Evolutionary conservation across 2,329 filamentous ascomycete species (phyloP), one percentile per base, ranked within the genome.

Genomic region (Ophiostoma sp.): DNA sequence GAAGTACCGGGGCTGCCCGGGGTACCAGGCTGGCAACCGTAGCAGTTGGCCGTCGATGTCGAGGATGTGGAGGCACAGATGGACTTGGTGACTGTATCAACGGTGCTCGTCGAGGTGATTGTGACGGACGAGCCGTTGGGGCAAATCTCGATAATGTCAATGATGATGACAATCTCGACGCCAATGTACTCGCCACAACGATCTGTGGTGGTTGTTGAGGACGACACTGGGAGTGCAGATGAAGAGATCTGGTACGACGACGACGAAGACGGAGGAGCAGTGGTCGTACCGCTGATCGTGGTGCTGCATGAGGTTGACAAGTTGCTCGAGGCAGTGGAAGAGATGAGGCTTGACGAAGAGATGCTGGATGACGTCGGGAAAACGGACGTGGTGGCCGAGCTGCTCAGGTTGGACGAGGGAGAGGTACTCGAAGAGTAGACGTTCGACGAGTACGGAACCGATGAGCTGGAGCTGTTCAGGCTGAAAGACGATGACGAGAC

Each of bases 91-190:
- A 72, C 36, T 2, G 71, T 74, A 28, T 70, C 71, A n/a, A 74
- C 50, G 5, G 68, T 33, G 57, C n/a, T 72, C 5, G 74, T 73
- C 2, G 68, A 48, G 1, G 72, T 74, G 12, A 45, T 63, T 15
- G 69, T 74, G 9, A 5, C 15, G 0, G 52, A 68, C 17, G 48
- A 70, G 3, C 71, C 71, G 48, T 63, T 45, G 4, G 66, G 74
- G 25, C 69, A 73, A 19, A 76, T 42, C 19, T 74, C 73, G 5
- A 76, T 42, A 15, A 76, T 48, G n/a, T 76, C 75, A 3, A 74
- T 63, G 22, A 75, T 66, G 25, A 74, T 31, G 12, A 73, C 50
- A 9, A 75, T 64, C n/a, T 72, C 72, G 52, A 76, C 50, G 17
- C n/a, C 61, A 28, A 72, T 19, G 28, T 73, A 75, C n/a, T 70